Base-by-base conservation (phyloP, 1,284 basidiomycete genomes). In the Apiotrichum veenhuisii region DNA sequence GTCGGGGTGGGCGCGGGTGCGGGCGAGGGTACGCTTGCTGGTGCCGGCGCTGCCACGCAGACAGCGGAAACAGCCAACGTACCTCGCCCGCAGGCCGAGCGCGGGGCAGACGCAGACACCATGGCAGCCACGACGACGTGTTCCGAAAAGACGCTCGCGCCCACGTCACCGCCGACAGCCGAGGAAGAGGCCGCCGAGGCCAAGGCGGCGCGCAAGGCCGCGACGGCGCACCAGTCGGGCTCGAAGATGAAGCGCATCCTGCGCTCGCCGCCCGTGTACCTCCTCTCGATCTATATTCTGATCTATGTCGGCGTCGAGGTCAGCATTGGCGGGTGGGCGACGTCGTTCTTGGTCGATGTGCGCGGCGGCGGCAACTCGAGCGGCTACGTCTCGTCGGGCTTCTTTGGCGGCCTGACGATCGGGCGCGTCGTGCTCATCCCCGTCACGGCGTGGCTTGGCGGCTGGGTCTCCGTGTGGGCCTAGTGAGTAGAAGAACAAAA, bases 251-350 rank as follows among this genome's bases (percentile, higher is more conserved):
- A 66, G 59, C 57, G 67, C n/a, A 72, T 75, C 56, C 41, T 73
- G 41, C 54, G 48, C 41, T 68, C 57, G 18, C 69, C 68, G 0
- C 56, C 60, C 12, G 65, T 70, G 1, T 70, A 70, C 50, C 62
- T 57, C 43, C 64, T 75, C 64, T 67, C 69, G 2, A 58, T 68
- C 51, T 75, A 68, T 58, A 69, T 73, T 41, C 47, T 69, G 12
- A 58, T 72, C 27, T 74, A 75, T 57, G 73, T 75, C 45, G 73
- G 73, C 11, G 59, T 71, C 1, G 73, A 75, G 47, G 71, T 74
- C 12, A 68, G 65, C 1, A 67, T 74, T 12, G 72, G 72, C 22
- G 73, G 73, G 1, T 75, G 72, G 73, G 67, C 66, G 62, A 74
- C 73, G 3, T 61, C 70, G 3, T 75, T 73, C 62, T 48, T 75